Conservation (phyloP, 805 yeast genomes). For the Suhomyces tanzawaensis region DNA sequence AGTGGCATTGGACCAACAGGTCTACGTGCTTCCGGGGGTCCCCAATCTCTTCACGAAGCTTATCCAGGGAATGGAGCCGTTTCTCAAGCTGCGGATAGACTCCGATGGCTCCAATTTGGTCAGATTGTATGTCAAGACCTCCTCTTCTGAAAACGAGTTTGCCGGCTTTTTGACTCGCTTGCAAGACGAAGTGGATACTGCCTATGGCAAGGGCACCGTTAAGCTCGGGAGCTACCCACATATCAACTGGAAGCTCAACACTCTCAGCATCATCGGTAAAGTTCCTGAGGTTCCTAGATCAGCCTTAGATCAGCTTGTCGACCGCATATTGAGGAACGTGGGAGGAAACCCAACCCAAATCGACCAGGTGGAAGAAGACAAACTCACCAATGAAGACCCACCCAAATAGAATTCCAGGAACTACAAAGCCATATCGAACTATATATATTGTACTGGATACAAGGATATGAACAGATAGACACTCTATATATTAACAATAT, state of each 20-base stretch:
- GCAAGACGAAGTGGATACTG: constrained; percentile 38
- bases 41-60: constrained; percentile 68
- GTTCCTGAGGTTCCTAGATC: constrained; percentile 23
- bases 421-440: too few relatives aligned
- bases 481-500: neutral
- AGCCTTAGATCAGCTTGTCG: constrained; percentile 45
- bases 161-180: constrained; percentile 60
- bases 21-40: constrained; percentile 79
- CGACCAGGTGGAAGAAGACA: constrained; percentile 53
- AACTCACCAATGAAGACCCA: constrained; percentile 28
- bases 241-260: constrained; percentile 56
- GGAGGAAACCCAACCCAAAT: constrained; percentile 56
- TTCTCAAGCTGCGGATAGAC: constrained; percentile 25
- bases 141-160: constrained; percentile 58
- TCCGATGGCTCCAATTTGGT: constrained; percentile 13
- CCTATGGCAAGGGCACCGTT: constrained; percentile 35
- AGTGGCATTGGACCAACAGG: constrained; percentile 60
- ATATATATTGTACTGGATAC: neutral
- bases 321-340: constrained; percentile 44
- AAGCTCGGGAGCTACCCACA: constrained; percentile 90
- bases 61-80: constrained; percentile 43
- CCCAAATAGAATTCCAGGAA: too few relatives aligned
- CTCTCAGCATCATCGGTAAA: constrained; percentile 73
- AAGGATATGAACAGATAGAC: neutral
- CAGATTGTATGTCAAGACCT: constrained; percentile 63